Evolutionary conservation across 2,329 filamentous ascomycete genomes (phyloP).

Genomic region (Trichoderma guizhouense): DNA sequence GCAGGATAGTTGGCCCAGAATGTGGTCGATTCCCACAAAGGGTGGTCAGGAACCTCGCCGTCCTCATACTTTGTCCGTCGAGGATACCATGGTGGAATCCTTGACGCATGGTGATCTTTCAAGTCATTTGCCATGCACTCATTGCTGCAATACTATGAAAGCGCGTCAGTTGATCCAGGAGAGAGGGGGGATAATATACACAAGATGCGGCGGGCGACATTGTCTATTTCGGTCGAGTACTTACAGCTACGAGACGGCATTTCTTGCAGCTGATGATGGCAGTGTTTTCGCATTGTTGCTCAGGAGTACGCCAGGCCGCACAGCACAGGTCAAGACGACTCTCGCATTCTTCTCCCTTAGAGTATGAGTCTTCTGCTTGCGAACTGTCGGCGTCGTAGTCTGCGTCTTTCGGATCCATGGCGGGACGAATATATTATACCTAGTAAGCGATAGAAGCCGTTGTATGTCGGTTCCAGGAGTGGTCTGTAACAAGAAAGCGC

Average conservation of each 20-base stretch:
- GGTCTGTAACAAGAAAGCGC: background rate
- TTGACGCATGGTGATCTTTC: slow-evolving; percentile 16
- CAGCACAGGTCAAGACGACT: slow-evolving; percentile 13
- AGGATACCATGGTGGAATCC: background rate
- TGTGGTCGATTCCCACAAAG: background rate
- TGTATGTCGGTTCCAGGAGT: no score
- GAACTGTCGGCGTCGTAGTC: no score
- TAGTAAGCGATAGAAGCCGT: no score
- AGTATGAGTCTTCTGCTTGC: background rate
- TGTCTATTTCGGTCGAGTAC: background rate
- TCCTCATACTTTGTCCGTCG: no score
- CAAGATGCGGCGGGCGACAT: background rate
- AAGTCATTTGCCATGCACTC: slow-evolving; percentile 21
- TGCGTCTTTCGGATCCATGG: background rate
- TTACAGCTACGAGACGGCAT: slow-evolving; percentile 25
- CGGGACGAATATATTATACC: background rate
- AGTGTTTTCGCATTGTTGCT: background rate
- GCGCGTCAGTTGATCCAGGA: background rate
- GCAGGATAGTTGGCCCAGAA: slow-evolving; percentile 25
- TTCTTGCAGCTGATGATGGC: slow-evolving; percentile 20
- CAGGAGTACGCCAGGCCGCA: background rate
- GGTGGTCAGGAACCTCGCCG: background rate
- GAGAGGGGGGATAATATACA: no score
- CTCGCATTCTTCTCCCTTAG: background rate
- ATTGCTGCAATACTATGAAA: slow-evolving; percentile 24